Evolutionary conservation across 2,329 filamentous ascomycete species (phyloP).

Genomic region (Cladobotryum protrusum): DNA sequence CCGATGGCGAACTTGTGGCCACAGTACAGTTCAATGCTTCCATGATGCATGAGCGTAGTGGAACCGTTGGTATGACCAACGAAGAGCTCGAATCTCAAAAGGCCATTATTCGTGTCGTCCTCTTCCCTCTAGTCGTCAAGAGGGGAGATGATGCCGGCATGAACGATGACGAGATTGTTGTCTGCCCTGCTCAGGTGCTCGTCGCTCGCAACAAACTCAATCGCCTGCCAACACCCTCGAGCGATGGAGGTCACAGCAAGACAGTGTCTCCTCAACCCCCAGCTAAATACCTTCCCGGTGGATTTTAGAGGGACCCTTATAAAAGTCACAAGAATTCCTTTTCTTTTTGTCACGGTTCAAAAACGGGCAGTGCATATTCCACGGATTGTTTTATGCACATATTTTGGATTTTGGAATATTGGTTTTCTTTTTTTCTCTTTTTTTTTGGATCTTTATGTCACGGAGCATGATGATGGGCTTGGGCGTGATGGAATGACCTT

Average conservation of each 20-base stretch:
- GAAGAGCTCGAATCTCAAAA: conserved; percentile 72
- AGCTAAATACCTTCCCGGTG: conserved; percentile 27
- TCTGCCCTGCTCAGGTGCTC: conserved; percentile 90
- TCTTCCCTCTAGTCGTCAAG: conserved; percentile 95
- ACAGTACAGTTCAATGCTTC: conserved; percentile 88
- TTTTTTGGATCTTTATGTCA: background rate
- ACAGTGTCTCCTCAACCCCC: conserved; percentile 15
- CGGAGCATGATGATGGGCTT: background rate
- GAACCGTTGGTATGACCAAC: conserved; percentile 53
- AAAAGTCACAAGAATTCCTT: conserved; percentile 9
- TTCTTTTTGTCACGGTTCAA: conserved; percentile 4
- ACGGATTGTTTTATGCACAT: background rate
- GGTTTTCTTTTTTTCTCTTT: conserved; percentile 10
- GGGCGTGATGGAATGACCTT: conserved; percentile 3
- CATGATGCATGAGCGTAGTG: conserved; percentile 89
- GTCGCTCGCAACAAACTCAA: conserved; percentile 50
- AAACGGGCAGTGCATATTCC: background rate
- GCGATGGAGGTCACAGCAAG: conserved; percentile 38
- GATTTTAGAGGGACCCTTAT: conserved; percentile 19
- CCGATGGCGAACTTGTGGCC: conserved; percentile 79
- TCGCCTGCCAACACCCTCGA: conserved; percentile 40
- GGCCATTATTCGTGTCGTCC: conserved; percentile 79
- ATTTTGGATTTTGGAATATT: too few species aligned
- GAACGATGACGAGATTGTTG: conserved; percentile 90
- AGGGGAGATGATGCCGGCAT: conserved; percentile 83